phyloP scores from a whole-genome alignment of 176 grass and related monocot genomes.

The Eleusine indica region DNA sequence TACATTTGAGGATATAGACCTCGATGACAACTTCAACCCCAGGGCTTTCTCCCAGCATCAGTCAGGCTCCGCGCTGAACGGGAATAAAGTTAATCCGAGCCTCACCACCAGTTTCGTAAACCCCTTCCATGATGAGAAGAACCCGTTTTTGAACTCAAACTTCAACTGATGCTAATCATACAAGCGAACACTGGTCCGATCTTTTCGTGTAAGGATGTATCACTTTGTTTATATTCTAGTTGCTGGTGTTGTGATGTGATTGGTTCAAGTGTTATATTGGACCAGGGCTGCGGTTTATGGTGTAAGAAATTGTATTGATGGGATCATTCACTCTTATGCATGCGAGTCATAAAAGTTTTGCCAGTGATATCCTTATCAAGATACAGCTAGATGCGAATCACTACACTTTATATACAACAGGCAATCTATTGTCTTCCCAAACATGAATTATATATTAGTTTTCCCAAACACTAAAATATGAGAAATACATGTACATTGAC shows the following conservation, averaged over 20 bases:
- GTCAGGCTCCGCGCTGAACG: slow-evolving; percentile 9
- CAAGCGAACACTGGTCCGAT: not conserved
- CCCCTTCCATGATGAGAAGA: slow-evolving; percentile 56
- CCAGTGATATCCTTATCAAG: not conserved
- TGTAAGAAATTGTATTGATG: slow-evolving; percentile 32
- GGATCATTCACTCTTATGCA: not conserved
- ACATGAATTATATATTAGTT: not conserved
- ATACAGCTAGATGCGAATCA: not conserved
- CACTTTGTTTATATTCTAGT: slow-evolving; percentile 20
- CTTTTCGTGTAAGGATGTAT: not conserved
- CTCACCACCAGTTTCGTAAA: slow-evolving; percentile 54
- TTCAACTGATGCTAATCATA: slow-evolving; percentile 29
- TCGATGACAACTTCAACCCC: slow-evolving; percentile 69
- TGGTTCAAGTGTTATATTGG: slow-evolving; percentile 60
- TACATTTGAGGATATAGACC: slow-evolving; percentile 51
- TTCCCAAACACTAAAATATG: not conserved
- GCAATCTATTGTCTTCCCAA: not conserved
- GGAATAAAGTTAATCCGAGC: slow-evolving; percentile 34
- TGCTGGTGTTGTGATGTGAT: not conserved
- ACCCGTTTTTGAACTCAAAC: slow-evolving; percentile 45
- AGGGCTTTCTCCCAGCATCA: slow-evolving; percentile 52
- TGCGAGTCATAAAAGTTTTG: not conserved
- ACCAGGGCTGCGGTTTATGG: slow-evolving; percentile 22
- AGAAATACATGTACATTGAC: not conserved
- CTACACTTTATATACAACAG: not conserved